phyloP scores from a whole-genome alignment of 129 eudicot genomes.

The Mikania micrantha region DNA sequence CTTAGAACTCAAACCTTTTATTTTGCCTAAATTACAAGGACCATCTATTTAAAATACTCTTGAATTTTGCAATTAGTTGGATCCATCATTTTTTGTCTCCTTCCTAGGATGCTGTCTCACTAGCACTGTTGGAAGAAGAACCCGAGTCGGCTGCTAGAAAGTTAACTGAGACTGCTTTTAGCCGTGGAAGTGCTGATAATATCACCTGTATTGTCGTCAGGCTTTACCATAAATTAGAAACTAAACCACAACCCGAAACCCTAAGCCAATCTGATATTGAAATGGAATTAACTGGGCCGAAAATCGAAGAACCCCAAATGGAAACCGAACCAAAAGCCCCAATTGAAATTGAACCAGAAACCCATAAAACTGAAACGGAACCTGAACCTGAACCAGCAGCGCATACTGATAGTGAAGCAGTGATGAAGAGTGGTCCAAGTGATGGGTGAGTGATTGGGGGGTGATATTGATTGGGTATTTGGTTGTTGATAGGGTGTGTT shows the following conservation, averaged over 20 bases:
- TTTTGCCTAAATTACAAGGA: too few relatives aligned
- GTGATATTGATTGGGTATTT: constrained; percentile 11
- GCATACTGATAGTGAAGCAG: background rate
- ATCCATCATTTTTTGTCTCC: background rate
- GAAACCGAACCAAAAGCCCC: background rate
- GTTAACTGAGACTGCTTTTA: constrained; percentile 76
- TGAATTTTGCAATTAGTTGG: too few relatives aligned
- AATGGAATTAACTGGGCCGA: background rate
- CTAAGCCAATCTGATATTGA: background rate
- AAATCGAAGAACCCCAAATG: background rate
- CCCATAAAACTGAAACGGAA: background rate
- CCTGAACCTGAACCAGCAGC: background rate
- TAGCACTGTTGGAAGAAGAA: constrained; percentile 72
- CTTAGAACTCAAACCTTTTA: too few relatives aligned
- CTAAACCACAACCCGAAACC: constrained; percentile 4
- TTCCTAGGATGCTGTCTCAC: constrained; percentile 71
- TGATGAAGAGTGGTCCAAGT: background rate
- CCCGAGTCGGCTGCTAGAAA: constrained; percentile 72
- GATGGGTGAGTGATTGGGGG: constrained; percentile 13
- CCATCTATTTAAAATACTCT: too few relatives aligned
- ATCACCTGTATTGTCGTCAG: constrained; percentile 80
- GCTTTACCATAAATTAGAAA: constrained; percentile 40
- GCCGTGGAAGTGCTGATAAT: constrained; percentile 82
- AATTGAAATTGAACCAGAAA: background rate
- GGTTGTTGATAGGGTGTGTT: constrained; percentile 28